A percentile compares a stretch with the other conserved stretches of the same genome.
phyloP scores from a whole-genome alignment of 495 filamentous ascomycete genomes.

The Aspergillus bertholletiae region DNA sequence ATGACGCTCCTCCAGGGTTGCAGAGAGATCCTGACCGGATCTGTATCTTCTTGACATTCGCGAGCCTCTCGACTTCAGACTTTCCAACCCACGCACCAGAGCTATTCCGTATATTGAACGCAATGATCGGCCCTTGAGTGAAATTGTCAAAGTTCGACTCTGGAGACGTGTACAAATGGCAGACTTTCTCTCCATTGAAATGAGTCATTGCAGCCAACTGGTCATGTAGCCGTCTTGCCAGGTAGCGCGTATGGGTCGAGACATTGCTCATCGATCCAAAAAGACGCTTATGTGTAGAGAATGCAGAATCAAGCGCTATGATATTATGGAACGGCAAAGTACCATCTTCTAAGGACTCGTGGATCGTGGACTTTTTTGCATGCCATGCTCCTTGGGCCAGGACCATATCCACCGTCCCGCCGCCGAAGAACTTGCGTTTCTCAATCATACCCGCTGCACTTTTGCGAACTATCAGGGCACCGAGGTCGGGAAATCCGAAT shows the following conservation, averaged over 20 bases:
- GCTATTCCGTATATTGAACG: conserved; percentile 74
- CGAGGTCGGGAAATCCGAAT: conserved; percentile 91
- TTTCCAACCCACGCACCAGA: conserved; percentile 72
- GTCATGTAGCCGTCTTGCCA: conserved; percentile 57
- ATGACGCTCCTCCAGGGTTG: conserved; percentile 83
- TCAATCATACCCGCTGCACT: conserved; percentile 58
- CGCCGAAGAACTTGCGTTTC: conserved; percentile 78
- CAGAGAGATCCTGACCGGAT: conserved; percentile 83
- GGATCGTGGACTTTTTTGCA: conserved; percentile 68
- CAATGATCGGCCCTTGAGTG: conserved; percentile 72
- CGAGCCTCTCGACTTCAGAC: conserved; percentile 79
- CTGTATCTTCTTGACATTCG: conserved; percentile 73
- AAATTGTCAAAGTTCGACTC: conserved; percentile 35
- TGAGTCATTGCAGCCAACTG: conserved; percentile 61
- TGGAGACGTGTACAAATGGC: conserved; percentile 57
- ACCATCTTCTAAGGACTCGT: conserved; percentile 84
- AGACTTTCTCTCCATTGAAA: conserved; percentile 62
- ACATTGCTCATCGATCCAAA: conserved; percentile 69
- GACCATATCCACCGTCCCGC: conserved; percentile 90
- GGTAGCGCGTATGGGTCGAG: conserved; percentile 67
- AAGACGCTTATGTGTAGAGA: conserved; percentile 64
- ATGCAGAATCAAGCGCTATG: conserved; percentile 69
- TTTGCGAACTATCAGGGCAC: conserved; percentile 80
- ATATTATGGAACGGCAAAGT: conserved; percentile 88
- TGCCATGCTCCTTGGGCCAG: conserved; percentile 54